phyloP scores from a whole-genome alignment of 441 rosid genomes.

The Pelargonium australe region DNA sequence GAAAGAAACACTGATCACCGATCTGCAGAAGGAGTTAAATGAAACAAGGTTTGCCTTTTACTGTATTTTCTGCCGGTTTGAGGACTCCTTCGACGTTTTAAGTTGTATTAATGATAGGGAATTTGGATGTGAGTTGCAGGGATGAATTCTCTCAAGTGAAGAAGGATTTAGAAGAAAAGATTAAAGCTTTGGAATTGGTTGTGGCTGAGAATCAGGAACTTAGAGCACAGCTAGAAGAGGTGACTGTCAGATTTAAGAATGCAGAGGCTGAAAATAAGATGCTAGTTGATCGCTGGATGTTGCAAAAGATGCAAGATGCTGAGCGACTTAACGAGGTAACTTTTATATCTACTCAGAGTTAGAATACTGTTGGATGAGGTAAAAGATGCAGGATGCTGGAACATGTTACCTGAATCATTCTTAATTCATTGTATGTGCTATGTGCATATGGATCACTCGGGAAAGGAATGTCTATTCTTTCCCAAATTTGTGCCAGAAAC shows the following conservation, averaged over 20 bases:
- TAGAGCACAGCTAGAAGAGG: conserved; percentile 50
- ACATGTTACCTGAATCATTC: too few species aligned
- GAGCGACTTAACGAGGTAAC: conserved; percentile 89
- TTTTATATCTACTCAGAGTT: conserved; percentile 4
- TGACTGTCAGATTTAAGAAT: conserved; percentile 50
- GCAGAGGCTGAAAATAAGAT: conserved; percentile 84
- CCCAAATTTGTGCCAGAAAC: too few species aligned
- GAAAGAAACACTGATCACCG: conserved; percentile 48
- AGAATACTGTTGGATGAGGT: not conserved
- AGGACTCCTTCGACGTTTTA: conserved; percentile 7
- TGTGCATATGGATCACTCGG: too few species aligned
- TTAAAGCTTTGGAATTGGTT: conserved; percentile 53
- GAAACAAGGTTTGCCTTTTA: conserved; percentile 42
- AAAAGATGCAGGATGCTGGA: too few species aligned
- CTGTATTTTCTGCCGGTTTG: conserved; percentile 2
- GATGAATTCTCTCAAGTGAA: conserved; percentile 52
- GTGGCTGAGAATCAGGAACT: conserved; percentile 51
- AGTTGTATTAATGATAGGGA: conserved; percentile 13
- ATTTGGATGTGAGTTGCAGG: conserved; percentile 32
- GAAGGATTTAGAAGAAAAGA: conserved; percentile 57
- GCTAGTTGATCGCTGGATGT: conserved; percentile 89
- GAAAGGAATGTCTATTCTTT: too few species aligned
- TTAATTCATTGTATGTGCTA: too few species aligned
- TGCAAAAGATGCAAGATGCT: conserved; percentile 93
- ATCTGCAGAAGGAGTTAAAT: conserved; percentile 43